Evolutionary conservation across 768 basidiomycete species (phyloP).

Genomic region (Hygrophorus russula): DNA sequence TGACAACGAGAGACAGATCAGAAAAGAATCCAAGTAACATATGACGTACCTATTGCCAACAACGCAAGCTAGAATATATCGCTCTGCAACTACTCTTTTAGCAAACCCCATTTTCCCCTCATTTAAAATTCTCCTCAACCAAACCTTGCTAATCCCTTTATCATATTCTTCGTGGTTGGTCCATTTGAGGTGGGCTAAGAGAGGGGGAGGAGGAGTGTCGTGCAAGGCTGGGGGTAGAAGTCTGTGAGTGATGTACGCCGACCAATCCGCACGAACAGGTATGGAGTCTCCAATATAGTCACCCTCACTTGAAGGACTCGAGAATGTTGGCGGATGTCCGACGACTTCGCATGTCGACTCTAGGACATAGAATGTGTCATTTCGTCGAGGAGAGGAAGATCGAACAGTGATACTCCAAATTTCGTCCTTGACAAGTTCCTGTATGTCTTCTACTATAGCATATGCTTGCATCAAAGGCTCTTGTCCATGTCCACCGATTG

Average conservation of each 20-base stretch:
- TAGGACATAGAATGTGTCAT: slow-evolving; percentile 42
- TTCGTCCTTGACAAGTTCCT: slow-evolving; percentile 42
- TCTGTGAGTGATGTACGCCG: slow-evolving; percentile 33
- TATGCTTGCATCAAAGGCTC: slow-evolving; percentile 19
- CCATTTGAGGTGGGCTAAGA: slow-evolving; percentile 45
- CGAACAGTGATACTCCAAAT: slow-evolving; percentile 45
- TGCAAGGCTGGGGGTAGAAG: slow-evolving; percentile 1
- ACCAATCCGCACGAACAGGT: slow-evolving; percentile 54
- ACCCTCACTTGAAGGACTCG: background rate
- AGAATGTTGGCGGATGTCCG: slow-evolving; percentile 22
- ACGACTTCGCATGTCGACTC: slow-evolving; percentile 69
- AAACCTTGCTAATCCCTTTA: slow-evolving; percentile 54
- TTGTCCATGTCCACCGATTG: slow-evolving; percentile 30
- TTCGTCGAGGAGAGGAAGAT: slow-evolving; percentile 9
- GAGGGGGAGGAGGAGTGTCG: slow-evolving; percentile 10
- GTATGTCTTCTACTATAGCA: slow-evolving; percentile 31
- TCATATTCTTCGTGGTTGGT: slow-evolving; percentile 62
- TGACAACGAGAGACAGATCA: slow-evolving; percentile 15
- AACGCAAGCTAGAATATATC: slow-evolving; percentile 60
- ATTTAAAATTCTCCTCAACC: slow-evolving; percentile 34
- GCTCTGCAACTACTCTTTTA: slow-evolving; percentile 41
- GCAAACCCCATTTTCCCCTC: slow-evolving; percentile 30
- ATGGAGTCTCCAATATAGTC: background rate
- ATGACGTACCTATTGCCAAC: slow-evolving; percentile 53
- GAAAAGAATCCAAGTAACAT: background rate